Evolutionary conservation across 164 flowering plant species (phyloP).

Genomic region (Macadamia tetraphylla): DNA sequence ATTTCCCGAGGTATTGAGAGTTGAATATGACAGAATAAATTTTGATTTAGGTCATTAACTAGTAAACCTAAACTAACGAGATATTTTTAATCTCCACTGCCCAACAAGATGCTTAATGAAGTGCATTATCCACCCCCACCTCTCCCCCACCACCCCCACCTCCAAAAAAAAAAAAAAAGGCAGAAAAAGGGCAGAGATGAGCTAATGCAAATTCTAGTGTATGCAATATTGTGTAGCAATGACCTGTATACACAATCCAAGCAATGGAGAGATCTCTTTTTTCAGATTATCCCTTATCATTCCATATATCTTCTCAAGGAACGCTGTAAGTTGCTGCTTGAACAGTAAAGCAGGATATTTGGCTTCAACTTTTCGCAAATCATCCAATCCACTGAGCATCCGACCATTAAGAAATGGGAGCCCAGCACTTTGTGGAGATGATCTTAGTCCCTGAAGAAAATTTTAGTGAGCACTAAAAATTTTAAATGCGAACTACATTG

Average conservation of each 20-base stretch:
- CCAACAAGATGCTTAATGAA: no score
- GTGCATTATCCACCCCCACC: no score
- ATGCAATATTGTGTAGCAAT: neutral
- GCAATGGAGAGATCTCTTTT: conserved; percentile 95
- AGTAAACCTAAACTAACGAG: no score
- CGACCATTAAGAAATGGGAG: conserved; percentile 83
- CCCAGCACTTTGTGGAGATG: conserved; percentile 92
- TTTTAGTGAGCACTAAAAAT: neutral
- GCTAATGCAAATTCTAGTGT: no score
- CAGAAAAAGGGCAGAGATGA: no score
- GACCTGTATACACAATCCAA: conserved; percentile 97
- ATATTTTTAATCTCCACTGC: no score
- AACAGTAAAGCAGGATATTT: conserved; percentile 96
- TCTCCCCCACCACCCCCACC: neutral
- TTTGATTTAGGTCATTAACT: no score
- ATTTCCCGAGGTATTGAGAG: no score
- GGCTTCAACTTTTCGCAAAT: conserved; percentile 90
- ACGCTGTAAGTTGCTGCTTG: conserved; percentile 98
- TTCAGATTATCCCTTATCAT: conserved; percentile 94
- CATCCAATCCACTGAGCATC: conserved; percentile 66
- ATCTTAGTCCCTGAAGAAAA: conserved; percentile 46
- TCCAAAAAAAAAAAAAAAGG: neutral
- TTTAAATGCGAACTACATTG: neutral
- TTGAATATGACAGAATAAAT: no score
- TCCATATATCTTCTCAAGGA: conserved; percentile 97